Evolutionary conservation across 345 rosid species (phyloP), one percentile per base, ranked within the genome.

Genomic region (Conringia planisiliqua): DNA sequence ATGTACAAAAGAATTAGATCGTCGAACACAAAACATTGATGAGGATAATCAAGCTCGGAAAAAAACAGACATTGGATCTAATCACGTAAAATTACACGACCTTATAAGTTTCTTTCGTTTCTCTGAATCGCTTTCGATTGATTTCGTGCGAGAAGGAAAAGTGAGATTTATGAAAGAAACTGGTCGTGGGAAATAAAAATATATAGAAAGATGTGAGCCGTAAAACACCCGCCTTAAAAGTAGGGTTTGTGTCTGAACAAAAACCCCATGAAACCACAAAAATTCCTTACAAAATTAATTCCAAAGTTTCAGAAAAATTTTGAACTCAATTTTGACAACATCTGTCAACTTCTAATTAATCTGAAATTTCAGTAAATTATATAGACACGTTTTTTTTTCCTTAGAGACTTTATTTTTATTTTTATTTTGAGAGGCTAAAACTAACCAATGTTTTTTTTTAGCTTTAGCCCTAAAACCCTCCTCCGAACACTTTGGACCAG

Each of bases 221-320:
- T 32, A 33, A 65, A 73, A 65, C 65, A 73, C 11, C 77, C 71
- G 77, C 70, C 71, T 73, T 65, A 65, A 55, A 73, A 73, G 71
- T 56, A 55, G 77, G 64, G 71, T 55, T 65, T 65, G 77, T 54
- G 71, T 65, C 71, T 43, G 65, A 63, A 65, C 71, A 72, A 55
- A 73, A 73, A 54, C 65, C 71, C 77, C 71, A 54, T 65, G 65
- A 65, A 73, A 65, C 77, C 71, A 73, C 77, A 65, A 65, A 73
- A 20, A 61, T 26, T 51, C 24, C 18, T 62, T 72, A 62, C 54
- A 48, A 24, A 36, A 60, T 12, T 13, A 55, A 56, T 7, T 26
- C 8, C 18, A 29, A 51, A 14, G 59, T 52, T 29, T 64, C 7
- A 72, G 44, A 17, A 73, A 54, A 40, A 16, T 7, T 7, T 10